Evolutionary conservation across 106 monocot genomes (phyloP), one percentile per base, ranked within the genome.

Genomic region (Hemerocallis citrina): DNA sequence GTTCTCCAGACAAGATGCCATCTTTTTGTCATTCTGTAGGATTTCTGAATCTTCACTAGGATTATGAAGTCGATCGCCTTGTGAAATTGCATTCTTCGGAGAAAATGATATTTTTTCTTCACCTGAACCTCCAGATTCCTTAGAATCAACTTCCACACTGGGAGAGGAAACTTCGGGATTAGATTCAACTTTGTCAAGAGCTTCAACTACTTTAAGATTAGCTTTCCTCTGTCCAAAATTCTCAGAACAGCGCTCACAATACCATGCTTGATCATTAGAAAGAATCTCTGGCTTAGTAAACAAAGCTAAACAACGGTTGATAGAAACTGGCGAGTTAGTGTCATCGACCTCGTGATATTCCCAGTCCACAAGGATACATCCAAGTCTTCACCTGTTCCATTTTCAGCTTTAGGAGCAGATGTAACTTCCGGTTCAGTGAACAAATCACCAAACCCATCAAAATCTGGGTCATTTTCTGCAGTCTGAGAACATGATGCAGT

Each of bases 281-380:
- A 99, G 69, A 59, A 92, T 64, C 63, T 99, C 98, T 1, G 85
- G 66, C 52, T 85, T 92, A 21, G 92, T 92, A 39, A 92, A 92
- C 67, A 81, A 77, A 0, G 79, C 69, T 43, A 99, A 77, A 42
- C 98, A 99, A 40, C 88, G 77, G 51, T 73, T 64, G 48, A 99
- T 62, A 46, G 92, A 99, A 57, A 92, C 92, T 5, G 70, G 85
- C 47, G 81, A 61, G 71, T 80, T 59, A 6, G 64, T 73, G 63
- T 84, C 30, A 28, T 98, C 96, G 57, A 88, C 75, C 67, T 92
- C 92, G 23, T 80, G 55, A 51, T 68, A 51, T 68, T 76, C 63
- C 72, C 75, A 55, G 34, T 58, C 63, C 70, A 76, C 57, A 79
- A 77, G 45, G 70, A 81, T 21, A 67, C 32, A 44, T 81, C 77